Evolutionary conservation across 495 filamentous ascomycete genomes (phyloP).

Genomic region (Tuber melanosporum): DNA sequence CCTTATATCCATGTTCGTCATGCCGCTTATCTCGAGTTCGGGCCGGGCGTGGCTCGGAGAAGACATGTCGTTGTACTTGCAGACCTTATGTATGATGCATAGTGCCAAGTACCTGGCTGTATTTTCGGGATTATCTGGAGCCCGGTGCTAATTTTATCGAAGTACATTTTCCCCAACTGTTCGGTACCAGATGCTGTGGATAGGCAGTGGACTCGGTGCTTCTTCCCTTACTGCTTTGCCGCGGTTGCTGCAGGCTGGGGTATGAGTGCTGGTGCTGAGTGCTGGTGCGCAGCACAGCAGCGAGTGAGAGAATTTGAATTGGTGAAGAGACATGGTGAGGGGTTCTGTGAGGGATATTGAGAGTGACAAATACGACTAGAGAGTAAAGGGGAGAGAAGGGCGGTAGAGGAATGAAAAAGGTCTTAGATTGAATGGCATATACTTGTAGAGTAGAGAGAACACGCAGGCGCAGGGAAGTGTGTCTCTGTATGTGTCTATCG

Average conservation of each 20-base stretch:
- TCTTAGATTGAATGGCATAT: not conserved
- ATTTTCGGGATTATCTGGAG: constrained; percentile 27
- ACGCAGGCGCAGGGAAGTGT: not conserved
- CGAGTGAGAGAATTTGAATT: not conserved
- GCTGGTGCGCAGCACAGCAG: not conserved
- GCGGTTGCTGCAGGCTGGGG: not conserved
- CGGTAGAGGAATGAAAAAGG: not conserved
- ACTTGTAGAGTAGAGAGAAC: not conserved
- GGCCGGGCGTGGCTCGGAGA: constrained; percentile 18
- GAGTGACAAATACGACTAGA: not conserved
- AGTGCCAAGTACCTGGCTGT: constrained; percentile 25
- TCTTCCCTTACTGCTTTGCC: not conserved
- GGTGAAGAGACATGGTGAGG: not conserved
- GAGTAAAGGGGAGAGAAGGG: not conserved
- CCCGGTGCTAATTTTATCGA: constrained; percentile 37
- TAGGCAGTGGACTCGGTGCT: not conserved
- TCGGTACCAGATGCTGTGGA: not conserved
- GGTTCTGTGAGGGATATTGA: not conserved
- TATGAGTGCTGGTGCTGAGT: not conserved
- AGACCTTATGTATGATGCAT: not conserved
- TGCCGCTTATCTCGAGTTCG: constrained; percentile 31
- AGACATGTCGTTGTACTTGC: constrained; percentile 17
- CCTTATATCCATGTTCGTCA: constrained; percentile 34
- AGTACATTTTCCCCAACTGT: not conserved
- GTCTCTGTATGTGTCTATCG: not conserved